phyloP scores from a whole-genome alignment of 495 filamentous ascomycete genomes.

The Astrothelium subdiscretum region DNA sequence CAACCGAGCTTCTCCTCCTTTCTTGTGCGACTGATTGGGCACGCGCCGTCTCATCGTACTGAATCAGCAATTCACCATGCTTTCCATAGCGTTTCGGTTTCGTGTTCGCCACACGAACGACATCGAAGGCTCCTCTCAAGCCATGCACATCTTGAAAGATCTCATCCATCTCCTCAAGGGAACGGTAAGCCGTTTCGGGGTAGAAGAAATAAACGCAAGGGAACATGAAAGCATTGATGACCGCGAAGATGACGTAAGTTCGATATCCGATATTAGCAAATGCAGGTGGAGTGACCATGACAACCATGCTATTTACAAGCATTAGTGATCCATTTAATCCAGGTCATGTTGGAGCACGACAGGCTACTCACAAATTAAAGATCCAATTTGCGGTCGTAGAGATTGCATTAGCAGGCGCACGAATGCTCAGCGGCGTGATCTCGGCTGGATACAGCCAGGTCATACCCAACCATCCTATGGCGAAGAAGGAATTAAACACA shows the following conservation, averaged over 20 bases:
- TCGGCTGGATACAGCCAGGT: slow-evolving; percentile 48
- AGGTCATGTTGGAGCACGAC: background rate
- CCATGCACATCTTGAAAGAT: slow-evolving; percentile 32
- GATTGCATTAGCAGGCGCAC: slow-evolving; percentile 41
- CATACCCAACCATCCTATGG: slow-evolving; percentile 43
- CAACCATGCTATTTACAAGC: slow-evolving; percentile 10
- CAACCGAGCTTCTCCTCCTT: slow-evolving; percentile 10
- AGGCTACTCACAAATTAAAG: slow-evolving; percentile 27
- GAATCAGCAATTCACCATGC: slow-evolving; percentile 37
- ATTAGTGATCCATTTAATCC: background rate
- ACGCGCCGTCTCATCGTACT: slow-evolving; percentile 18
- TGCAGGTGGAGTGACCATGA: slow-evolving; percentile 23
- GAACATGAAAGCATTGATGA: slow-evolving; percentile 40
- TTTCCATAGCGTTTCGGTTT: slow-evolving; percentile 60
- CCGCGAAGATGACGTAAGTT: slow-evolving; percentile 31
- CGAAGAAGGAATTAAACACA: slow-evolving; percentile 50
- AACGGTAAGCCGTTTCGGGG: slow-evolving; percentile 46
- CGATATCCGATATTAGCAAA: slow-evolving; percentile 22
- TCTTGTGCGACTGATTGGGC: slow-evolving; percentile 4
- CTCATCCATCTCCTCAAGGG: slow-evolving; percentile 34
- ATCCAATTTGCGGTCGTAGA: slow-evolving; percentile 22
- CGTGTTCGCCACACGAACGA: slow-evolving; percentile 46
- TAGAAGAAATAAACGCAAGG: slow-evolving; percentile 48
- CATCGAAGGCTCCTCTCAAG: slow-evolving; percentile 33
- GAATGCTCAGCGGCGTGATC: slow-evolving; percentile 41